phyloP scores from a whole-genome alignment of 257 asterid genomes.

The Rehmannia glutinosa region DNA sequence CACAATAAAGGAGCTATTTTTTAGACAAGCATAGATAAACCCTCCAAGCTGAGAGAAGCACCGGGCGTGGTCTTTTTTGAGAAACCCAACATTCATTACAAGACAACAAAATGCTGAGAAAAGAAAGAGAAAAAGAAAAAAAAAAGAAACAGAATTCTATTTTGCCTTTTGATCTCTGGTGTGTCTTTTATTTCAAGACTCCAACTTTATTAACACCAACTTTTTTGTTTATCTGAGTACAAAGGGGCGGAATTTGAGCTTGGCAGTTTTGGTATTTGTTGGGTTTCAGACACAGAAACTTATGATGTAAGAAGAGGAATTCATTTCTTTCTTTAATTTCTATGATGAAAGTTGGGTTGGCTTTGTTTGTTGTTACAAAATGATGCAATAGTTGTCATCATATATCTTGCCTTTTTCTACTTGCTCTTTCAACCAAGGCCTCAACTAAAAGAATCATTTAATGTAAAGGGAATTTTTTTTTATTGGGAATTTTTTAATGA shows the following conservation, averaged over 20 bases:
- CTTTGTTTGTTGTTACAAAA: conserved; percentile 20
- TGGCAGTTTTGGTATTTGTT: conserved; percentile 29
- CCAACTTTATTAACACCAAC: conserved; percentile 15
- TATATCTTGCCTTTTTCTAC: conserved; percentile 11
- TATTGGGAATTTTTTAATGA: conserved; percentile 1
- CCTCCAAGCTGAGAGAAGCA: conserved; percentile 32
- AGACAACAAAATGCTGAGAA: conserved; percentile 27
- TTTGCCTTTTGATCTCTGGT: conserved; percentile 14
- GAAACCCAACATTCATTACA: conserved; percentile 26
- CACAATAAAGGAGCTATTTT: conserved; percentile 18
- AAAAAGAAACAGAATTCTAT: conserved; percentile 7
- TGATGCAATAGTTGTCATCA: conserved; percentile 29
- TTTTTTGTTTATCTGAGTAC: neutral
- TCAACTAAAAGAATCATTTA: neutral
- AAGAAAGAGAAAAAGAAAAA: conserved; percentile 27
- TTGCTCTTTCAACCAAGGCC: conserved; percentile 37
- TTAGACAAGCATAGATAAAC: conserved; percentile 16
- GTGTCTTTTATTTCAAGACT: conserved; percentile 22
- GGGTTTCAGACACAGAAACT: conserved; percentile 32
- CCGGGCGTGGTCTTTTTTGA: conserved; percentile 27
- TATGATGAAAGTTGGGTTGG: conserved; percentile 32
- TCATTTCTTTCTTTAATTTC: conserved; percentile 21
- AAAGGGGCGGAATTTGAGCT: conserved; percentile 31
- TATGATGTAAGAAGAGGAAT: conserved; percentile 22
- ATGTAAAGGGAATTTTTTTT: neutral